These are phyloP conservation scores for Gaertneriomyces sp. DNA, from an alignment of 192 early-diverging fungal genomes.

Conservation along the genomic window DNA sequence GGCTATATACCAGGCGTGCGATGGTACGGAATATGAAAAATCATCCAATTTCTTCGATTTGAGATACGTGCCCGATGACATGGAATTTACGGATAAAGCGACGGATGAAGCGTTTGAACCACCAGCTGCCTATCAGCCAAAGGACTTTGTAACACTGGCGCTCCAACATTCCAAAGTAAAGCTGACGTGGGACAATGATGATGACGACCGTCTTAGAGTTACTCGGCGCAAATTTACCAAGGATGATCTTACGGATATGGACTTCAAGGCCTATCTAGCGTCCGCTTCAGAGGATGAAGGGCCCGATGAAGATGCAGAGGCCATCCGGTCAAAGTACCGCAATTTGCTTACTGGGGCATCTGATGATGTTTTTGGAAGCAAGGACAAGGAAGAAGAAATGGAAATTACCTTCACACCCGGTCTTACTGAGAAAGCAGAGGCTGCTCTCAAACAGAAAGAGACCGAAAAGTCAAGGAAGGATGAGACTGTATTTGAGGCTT, in stretches of 20 bases:
- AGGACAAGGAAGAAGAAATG: slow-evolving; percentile 77
- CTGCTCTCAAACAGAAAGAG: slow-evolving; percentile 52
- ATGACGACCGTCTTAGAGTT: slow-evolving; percentile 72
- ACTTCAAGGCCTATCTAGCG: slow-evolving; percentile 87
- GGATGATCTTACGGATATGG: slow-evolving; percentile 84
- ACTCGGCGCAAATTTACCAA: slow-evolving; percentile 82
- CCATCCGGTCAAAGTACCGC: slow-evolving; percentile 34
- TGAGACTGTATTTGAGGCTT: slow-evolving; percentile 82
- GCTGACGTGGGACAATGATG: slow-evolving; percentile 95
- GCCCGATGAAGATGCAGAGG: slow-evolving; percentile 43
- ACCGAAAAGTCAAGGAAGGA: slow-evolving; percentile 47
- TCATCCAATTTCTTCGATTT: slow-evolving; percentile 92
- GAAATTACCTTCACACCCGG: slow-evolving; percentile 96
- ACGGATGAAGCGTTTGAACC: slow-evolving; percentile 32
- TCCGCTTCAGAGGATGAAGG: slow-evolving; percentile 66
- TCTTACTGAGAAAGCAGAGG: slow-evolving; percentile 67
- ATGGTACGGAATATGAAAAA: slow-evolving; percentile 88
- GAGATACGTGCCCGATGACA: slow-evolving; percentile 87
- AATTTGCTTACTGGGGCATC: slow-evolving; percentile 28
- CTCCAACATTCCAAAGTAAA: slow-evolving; percentile 91
- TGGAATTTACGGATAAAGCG: slow-evolving; percentile 76
- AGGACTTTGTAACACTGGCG: slow-evolving; percentile 70
- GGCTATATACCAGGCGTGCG: slow-evolving; percentile 76
- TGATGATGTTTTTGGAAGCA: slow-evolving; percentile 31
- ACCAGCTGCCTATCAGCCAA: slow-evolving; percentile 35